phyloP scores from a whole-genome alignment of 352 stramenopile species.

The Phytophthora kernoviae region DNA sequence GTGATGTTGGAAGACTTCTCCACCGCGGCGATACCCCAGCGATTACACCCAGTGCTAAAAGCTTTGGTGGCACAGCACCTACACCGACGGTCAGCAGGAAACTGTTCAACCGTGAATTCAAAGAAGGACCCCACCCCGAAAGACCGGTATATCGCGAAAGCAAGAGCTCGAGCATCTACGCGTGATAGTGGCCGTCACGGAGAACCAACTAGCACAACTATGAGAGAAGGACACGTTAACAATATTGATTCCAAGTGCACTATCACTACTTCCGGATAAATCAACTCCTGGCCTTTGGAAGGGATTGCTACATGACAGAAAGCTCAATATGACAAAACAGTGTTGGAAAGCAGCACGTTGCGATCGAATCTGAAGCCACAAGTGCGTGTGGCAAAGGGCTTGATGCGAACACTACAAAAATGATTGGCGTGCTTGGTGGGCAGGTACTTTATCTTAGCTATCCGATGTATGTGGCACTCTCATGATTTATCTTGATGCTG shows the following conservation, averaged over 20 bases:
- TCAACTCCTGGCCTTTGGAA: conserved; percentile 4
- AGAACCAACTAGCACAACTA: neutral
- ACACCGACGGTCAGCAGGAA: no score
- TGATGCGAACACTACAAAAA: conserved; percentile 31
- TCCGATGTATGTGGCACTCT: neutral
- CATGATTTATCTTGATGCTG: neutral
- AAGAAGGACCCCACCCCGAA: neutral
- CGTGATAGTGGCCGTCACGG: neutral
- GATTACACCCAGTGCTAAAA: no score
- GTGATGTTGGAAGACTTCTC: no score
- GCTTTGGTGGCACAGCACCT: no score
- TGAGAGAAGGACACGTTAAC: neutral
- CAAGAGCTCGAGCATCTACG: neutral
- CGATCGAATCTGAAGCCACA: conserved; percentile 14
- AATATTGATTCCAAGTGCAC: neutral
- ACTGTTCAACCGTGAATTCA: neutral
- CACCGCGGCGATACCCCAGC: no score
- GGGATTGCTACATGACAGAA: conserved; percentile 14
- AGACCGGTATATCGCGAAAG: neutral
- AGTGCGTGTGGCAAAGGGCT: conserved; percentile 23
- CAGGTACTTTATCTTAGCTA: neutral
- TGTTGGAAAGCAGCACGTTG: conserved; percentile 18
- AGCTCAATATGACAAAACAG: conserved; percentile 3
- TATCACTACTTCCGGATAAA: no score
- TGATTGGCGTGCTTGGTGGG: neutral